Base-by-base conservation (phyloP, 2,329 filamentous ascomycete species). In the Acarospora socialis region DNA sequence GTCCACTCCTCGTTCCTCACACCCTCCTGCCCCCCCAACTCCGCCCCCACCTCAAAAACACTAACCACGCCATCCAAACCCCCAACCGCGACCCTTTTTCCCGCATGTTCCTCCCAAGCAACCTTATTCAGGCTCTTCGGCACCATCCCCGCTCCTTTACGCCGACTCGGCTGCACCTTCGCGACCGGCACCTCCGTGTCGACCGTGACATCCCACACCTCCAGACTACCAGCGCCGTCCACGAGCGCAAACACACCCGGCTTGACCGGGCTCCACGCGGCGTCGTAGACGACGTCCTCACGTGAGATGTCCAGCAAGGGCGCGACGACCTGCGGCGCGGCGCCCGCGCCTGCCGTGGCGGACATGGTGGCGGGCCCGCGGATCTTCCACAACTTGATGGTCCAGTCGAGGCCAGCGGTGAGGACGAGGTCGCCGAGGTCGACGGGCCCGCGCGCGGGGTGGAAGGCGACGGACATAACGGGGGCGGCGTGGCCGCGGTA, bases 251-350 rank as follows among this genome's bases (percentile, higher is more conserved):
- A 98, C 6, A 98, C 81, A 21, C 84, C 86, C 0, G 90, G 90
- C 52, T 90, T 87, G 42, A 90, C 72, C 0, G 90, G 90, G 9
- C 83, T 92, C 92, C 92, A 98, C 32, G 77, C 78, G 3, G 83
- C 86, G 52, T 94, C 87, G 58, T 98, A 98, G 31, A 98, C 86
- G 13, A 94, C 77, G 48, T 98, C 92, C 58, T 98, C 92, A 33
- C 90, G 78, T 13, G 81, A 77, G 49, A 98, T 83, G 42, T 95
- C 84, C 8, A 95, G 68, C 16, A 98, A 65, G 0, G 90, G 90
- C 3, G 68, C 57, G 18, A 87, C 74, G 1, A 57, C 51, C 39
- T 70, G 63, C 9, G 61, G 45, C 13, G 38, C 35, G 17, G 37
- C 55, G 2, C 54, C 43, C 10, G 57, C 50, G 22, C 54, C 39